A percentile compares a stretch with the other conserved stretches of the same genome.
phyloP scores from a whole-genome alignment of 768 basidiomycete species.

The Phylloporus arenicola region DNA sequence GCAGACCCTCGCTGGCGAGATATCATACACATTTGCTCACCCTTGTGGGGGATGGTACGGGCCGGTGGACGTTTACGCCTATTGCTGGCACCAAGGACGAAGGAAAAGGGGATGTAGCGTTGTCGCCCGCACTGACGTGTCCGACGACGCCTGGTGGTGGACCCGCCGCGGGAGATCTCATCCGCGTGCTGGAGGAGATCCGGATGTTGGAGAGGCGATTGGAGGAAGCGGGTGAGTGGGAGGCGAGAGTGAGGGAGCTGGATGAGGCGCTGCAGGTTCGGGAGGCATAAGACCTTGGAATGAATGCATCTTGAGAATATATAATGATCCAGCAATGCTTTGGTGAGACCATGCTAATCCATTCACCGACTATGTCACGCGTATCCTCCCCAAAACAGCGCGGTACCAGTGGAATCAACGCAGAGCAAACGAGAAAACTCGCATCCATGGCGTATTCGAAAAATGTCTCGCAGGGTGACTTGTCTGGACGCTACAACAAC shows the following conservation, averaged over 20 bases:
- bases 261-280: constrained; percentile 23
- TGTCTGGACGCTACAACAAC: no score
- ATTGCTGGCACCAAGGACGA: constrained; percentile 28
- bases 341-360: no score
- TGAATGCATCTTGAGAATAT: background rate
- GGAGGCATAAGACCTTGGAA: background rate
- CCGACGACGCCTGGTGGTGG: background rate
- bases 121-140: background rate
- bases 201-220: constrained; percentile 18
- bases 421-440: no score
- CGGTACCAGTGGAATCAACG: no score
- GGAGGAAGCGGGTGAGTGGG: constrained; percentile 25
- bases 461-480: no score
- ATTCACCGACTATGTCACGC: no score
- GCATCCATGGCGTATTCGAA: no score
- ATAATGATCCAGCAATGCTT: no score
- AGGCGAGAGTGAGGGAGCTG: constrained; percentile 22
- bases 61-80: constrained; percentile 63
- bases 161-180: constrained; percentile 15
- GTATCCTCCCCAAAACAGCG: no score
- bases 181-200: constrained; percentile 26
- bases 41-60: constrained; percentile 64
- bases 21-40: constrained; percentile 88
- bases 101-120: background rate
- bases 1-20: constrained; percentile 76